Percentiles rank a stretch among this genome's conserved stretches.
Conservation (phyloP, 192 early-diverging fungal genomes). For the Dispira parvispora region DNA sequence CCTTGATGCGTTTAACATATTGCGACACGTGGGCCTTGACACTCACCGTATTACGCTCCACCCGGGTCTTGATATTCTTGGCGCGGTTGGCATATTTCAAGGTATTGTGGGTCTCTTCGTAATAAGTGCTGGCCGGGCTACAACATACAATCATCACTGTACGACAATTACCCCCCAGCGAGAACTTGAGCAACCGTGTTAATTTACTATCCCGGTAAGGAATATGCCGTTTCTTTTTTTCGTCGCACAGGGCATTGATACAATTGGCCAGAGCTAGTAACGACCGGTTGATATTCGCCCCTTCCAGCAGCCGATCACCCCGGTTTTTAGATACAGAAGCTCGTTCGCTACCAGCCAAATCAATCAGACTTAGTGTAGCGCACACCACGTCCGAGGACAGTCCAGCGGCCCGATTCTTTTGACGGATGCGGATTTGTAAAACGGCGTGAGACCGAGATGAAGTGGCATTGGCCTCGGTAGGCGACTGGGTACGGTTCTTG, state of each 20-base stretch:
- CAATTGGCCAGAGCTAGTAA: constrained; percentile 60
- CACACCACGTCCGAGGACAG: constrained; percentile 28
- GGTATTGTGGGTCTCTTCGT: constrained; percentile 63
- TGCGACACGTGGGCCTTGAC: constrained; percentile 39
- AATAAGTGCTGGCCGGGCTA: constrained; percentile 40
- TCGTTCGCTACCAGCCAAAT: constrained; percentile 59
- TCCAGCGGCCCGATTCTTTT: constrained; percentile 20
- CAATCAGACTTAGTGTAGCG: constrained; percentile 52
- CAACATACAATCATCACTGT: constrained; percentile 69
- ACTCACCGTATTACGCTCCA: constrained; percentile 35
- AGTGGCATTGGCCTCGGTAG: constrained; percentile 55
- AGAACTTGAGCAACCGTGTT: constrained; percentile 51
- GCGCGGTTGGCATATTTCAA: constrained; percentile 62
- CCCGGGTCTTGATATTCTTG: constrained; percentile 49
- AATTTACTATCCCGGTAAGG: constrained; percentile 65
- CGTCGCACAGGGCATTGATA: constrained; percentile 48
- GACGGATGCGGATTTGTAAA: constrained; percentile 40
- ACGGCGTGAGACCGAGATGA: constrained; percentile 66
- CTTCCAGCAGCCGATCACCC: constrained; percentile 51
- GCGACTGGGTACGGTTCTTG: constrained; percentile 53
- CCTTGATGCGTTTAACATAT: constrained; percentile 40
- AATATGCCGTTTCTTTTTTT: constrained; percentile 36
- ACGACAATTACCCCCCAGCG: constrained; percentile 64
- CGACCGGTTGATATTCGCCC: constrained; percentile 63
- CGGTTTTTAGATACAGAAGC: constrained; percentile 40